Percentiles rank a stretch among this genome's conserved stretches.
phyloP scores from a whole-genome alignment of 768 basidiomycete species.

The Lactarius tabidus region DNA sequence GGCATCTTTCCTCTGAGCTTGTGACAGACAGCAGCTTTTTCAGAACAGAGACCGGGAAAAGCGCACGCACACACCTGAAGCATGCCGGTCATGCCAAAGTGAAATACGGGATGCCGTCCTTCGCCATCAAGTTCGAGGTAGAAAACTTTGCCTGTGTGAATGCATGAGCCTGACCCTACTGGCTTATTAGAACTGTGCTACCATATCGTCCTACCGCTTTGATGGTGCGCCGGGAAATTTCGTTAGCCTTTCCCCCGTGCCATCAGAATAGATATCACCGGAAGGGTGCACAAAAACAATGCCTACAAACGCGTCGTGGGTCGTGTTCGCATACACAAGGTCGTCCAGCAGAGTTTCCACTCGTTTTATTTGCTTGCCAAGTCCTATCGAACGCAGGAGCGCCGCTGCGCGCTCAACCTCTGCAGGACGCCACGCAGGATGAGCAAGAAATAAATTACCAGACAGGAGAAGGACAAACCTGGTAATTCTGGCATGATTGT shows the following conservation, averaged over 20 bases:
- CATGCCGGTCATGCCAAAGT: slow-evolving; percentile 88
- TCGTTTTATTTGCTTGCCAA: slow-evolving; percentile 48
- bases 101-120: slow-evolving; percentile 63
- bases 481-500: slow-evolving; percentile 21
- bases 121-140: slow-evolving; percentile 60
- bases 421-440: slow-evolving; percentile 27
- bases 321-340: slow-evolving; percentile 57
- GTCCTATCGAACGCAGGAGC: slow-evolving; percentile 49
- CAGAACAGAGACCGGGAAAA: not conserved
- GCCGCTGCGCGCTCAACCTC: slow-evolving; percentile 69
- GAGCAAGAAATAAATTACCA: not conserved
- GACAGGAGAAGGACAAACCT: slow-evolving; percentile 3
- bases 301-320: slow-evolving; percentile 60
- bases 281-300: not conserved
- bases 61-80: slow-evolving; percentile 45
- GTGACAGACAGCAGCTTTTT: not conserved
- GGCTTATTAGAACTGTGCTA: slow-evolving; percentile 25
- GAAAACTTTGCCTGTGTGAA: slow-evolving; percentile 53
- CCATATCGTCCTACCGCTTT: slow-evolving; percentile 52
- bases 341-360: slow-evolving; percentile 58
- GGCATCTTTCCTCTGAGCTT: slow-evolving; percentile 51
- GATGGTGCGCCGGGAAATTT: slow-evolving; percentile 48
- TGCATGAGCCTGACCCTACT: not conserved
- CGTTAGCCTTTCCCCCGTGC: slow-evolving; percentile 42
- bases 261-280: not conserved